Evolutionary conservation across 108 stramenopile species (phyloP), one percentile per base, ranked within the genome.

Genomic region (Nitzschia sp.): DNA sequence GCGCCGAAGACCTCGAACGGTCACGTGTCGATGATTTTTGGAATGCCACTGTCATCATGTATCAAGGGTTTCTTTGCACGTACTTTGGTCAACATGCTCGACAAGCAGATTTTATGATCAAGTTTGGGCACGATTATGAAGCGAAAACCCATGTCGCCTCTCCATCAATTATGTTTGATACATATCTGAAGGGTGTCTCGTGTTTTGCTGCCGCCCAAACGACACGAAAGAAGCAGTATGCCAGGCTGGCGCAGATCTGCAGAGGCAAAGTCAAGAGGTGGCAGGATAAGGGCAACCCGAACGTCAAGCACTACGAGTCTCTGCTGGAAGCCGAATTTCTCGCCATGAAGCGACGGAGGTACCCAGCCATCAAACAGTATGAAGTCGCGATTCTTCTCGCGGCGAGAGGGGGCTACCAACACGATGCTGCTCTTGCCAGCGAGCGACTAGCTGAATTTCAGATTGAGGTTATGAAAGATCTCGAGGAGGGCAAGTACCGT

Each of bases 211-310:
- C 45, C 11, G 70, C 70, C 2, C 25, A 49, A 19, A 2, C 13
- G 18, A 71, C 70, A 26, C 25, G 46, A 21, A 48, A 62, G 35
- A 60, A 27, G 26, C 48, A 53, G 25, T 71, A 71, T 32, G 9
- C 31, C 47, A 35, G 33, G 34, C 17, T 53, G 2, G 70, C 48
- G 5, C 28, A 71, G 6, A 54, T 30, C 1, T 21, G 36, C 17
- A 31, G 45, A 11, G 2, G 3, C 2, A 71, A 58, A 31, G 62
- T 71, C 32, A 35, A 60, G 26, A 55, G 21, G 49, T 71, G 70
- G 70, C n/a, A 6, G 3, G 49, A 71, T n/a, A 21, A 18, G 26
- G 70, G 70, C 19, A 62, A 62, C 62, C 70, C 70, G n/a, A 67
- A 67, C 29, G 66, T 67, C 21, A 54, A 35, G 6, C 66, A 55